Evolutionary conservation across 2,329 filamentous ascomycete genomes (phyloP), one percentile per base, ranked within the genome.

Genomic region (Gremmenia infestans): DNA sequence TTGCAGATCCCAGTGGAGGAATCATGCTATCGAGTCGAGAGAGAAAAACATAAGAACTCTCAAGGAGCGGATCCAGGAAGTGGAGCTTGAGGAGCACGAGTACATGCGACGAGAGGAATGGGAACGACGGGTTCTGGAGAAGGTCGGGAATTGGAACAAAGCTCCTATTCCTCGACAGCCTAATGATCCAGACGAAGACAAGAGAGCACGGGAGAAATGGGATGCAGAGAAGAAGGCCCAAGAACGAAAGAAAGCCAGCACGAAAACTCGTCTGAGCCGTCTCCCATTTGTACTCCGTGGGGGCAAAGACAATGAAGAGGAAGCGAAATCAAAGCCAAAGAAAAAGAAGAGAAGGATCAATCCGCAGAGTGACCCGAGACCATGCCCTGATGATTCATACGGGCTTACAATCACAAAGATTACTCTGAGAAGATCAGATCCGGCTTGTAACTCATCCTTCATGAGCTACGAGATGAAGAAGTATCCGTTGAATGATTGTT

Each of bases 331-430:
- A 17, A 45, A 12, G n/a, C 15, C 22, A 23, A 45, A n/a, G 15
- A 45, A 11, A 45, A 19, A 23, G 3, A 45, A 14, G 11, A 19
- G 19, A 45, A 45, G 14, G 37, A n/a, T 17, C 5, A 9, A 17
- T 12, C 42, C 42, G 12, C 19, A 5, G 8, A 28, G 32, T 22
- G 36, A 28, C 9, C 28, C n/a, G 14, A 36, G 40, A 45, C 17
- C n/a, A 45, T 45, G 28, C 8, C 28, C 36, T 3, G 5, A 8
- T 7, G 54, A 56, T 37, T 56, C 54, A 1, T 56, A 56, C 23
- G 54, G 54, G 14, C 39, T 56, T 5, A 50, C 22, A 17, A 50
- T 56, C 8, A 56, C 42, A 17, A 53, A 53, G 28, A 48, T 56
- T 11, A 53, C 50, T 5, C 50, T 56, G 2, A n/a, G 22, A n/a